Base-by-base conservation (phyloP, 192 early-diverging fungal genomes). In the Linnemannia hyalina region DNA sequence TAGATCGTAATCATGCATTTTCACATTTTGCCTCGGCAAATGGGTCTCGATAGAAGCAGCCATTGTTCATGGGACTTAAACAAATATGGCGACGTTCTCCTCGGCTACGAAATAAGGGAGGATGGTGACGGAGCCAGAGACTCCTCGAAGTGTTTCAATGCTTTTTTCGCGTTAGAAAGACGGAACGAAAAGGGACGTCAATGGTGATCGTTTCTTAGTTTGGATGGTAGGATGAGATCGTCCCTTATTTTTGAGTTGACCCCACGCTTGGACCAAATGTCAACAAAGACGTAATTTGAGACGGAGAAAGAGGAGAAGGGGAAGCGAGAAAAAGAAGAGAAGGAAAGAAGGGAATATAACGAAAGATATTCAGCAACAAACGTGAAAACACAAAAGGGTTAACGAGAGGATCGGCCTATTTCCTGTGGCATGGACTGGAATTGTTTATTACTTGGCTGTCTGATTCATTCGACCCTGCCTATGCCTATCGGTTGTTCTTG, bases 381-480 rank as follows among this genome's bases (percentile, higher is more conserved):
- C 23, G 22, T 26, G 10, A 46, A 46, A 46, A 15, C 4, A 29
- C 60, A 65, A 65, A 65, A 29, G 60, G 60, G 55, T 57, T 29
- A 29, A 26, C 6, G 22, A 20, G 18, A 65, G 3, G 60, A 32
- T 65, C 26, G 9, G 2, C 60, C 32, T 65, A 65, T 65, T 26
- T 65, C 29, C 32, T 65, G 60, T 65, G 29, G 60, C 60, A 35
- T 65, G 60, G 60, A 65, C 60, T 65, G 60, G 60, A 65, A 65
- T 65, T 65, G 60, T 65, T 65, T 32, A 35, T 65, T 26, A 57
- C 15, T 18, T 60, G 22, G 60, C 15, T 32, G 60, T 65, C 60
- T 2, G 60, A 65, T 65, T 65, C 60, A 32, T 65, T 65, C 26
- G 60, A 65, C 60, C 60, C 60, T 65, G 11, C 11, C 23, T 57